phyloP scores from a whole-genome alignment of 768 basidiomycete genomes.

The Epithele typhae region DNA sequence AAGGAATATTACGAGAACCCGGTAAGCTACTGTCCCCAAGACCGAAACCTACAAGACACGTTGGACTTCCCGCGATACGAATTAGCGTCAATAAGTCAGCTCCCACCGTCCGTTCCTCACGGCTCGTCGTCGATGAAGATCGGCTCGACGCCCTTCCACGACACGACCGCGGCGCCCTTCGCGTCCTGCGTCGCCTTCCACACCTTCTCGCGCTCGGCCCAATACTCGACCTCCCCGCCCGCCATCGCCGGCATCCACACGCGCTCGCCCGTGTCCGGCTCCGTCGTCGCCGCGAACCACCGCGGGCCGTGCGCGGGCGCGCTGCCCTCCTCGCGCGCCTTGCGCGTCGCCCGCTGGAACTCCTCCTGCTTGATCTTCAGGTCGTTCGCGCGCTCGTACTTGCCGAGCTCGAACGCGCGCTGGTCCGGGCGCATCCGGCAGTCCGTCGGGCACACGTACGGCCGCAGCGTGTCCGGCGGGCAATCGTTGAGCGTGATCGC shows the following conservation, averaged over 20 bases:
- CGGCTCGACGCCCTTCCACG: slow-evolving; percentile 68
- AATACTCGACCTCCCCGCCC: slow-evolving; percentile 66
- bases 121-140: slow-evolving; percentile 73
- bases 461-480: slow-evolving; percentile 60
- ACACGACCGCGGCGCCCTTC: slow-evolving; percentile 28
- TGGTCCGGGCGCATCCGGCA: slow-evolving; percentile 92
- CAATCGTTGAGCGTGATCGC: slow-evolving; percentile 91
- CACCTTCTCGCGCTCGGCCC: slow-evolving; percentile 69
- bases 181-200: slow-evolving; percentile 39
- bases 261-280: slow-evolving; percentile 85
- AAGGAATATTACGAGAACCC: too few species aligned
- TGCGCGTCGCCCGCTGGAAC: slow-evolving; percentile 66
- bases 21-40: too few species aligned
- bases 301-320: slow-evolving; percentile 71
- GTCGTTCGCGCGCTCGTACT: slow-evolving; percentile 78
- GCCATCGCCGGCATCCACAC: slow-evolving; percentile 73
- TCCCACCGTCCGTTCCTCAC: too few species aligned
- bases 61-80: too few species aligned
- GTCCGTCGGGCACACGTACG: slow-evolving; percentile 83
- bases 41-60: too few species aligned
- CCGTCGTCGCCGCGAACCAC: slow-evolving; percentile 83
- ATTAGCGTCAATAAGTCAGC: too few species aligned
- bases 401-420: slow-evolving; percentile 87
- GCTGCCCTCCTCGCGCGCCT: slow-evolving; percentile 69
- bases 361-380: slow-evolving; percentile 83